phyloP scores from a whole-genome alignment of 2,329 filamentous ascomycete genomes.

The Chaetomiaceae sp. region DNA sequence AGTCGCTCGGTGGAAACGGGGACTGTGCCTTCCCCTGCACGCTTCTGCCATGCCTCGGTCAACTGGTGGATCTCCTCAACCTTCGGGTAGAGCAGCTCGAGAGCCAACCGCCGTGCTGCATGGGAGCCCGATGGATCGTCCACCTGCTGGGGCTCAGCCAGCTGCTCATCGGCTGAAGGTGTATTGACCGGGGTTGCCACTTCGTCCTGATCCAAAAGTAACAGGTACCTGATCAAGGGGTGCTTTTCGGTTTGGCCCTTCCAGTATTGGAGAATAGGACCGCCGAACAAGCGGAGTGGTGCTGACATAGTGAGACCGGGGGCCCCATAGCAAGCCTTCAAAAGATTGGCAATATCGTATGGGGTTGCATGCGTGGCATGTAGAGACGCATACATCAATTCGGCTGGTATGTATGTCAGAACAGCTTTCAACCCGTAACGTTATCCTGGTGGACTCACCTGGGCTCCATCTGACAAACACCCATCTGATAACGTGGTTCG shows the following conservation, averaged over 20 bases:
- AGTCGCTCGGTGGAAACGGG: constrained; percentile 50
- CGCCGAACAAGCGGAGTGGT: constrained; percentile 40
- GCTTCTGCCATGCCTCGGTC: constrained; percentile 44
- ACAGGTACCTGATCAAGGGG: constrained; percentile 48
- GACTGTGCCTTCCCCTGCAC: constrained; percentile 38
- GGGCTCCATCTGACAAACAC: constrained; percentile 76
- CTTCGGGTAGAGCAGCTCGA: constrained; percentile 52
- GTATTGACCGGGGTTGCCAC: background rate
- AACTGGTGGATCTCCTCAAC: constrained; percentile 45
- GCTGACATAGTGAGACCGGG: constrained; percentile 30
- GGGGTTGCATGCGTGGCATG: constrained; percentile 61
- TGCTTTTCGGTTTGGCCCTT: constrained; percentile 40
- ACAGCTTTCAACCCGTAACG: background rate
- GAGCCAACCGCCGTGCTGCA: constrained; percentile 45
- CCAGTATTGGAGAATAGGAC: constrained; percentile 45
- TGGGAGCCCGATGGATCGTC: constrained; percentile 36
- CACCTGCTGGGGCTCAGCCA: constrained; percentile 22
- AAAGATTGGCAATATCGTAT: constrained; percentile 60
- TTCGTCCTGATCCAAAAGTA: constrained; percentile 43
- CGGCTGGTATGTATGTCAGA: constrained; percentile 41
- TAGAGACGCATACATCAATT: constrained; percentile 61
- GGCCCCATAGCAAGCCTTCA: constrained; percentile 64
- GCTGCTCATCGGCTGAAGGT: constrained; percentile 4
- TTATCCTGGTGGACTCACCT: constrained; percentile 43
- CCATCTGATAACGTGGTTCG: constrained; percentile 74